Conservation (phyloP, 1,284 basidiomycete species). For the Cutaneotrichosporon dermatis region DNA sequence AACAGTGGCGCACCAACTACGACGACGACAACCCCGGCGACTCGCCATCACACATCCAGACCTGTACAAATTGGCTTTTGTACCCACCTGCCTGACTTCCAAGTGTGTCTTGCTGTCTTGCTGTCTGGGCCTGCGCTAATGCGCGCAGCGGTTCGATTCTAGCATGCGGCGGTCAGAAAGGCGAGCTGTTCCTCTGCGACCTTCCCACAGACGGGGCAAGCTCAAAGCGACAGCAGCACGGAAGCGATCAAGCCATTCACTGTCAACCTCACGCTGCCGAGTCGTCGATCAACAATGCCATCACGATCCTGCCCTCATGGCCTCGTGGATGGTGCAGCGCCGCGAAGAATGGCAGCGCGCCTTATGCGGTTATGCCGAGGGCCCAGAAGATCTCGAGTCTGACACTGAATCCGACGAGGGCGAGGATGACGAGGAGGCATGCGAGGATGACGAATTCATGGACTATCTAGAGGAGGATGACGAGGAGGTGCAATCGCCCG, state of each 20-base stretch:
- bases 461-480: conserved; percentile 16
- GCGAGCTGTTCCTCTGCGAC: conserved; percentile 42
- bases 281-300: conserved; percentile 47
- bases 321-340: conserved; percentile 26
- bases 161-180: conserved; percentile 47
- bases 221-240: neutral
- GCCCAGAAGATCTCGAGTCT: conserved; percentile 3
- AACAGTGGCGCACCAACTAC: conserved; percentile 20
- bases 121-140: conserved; percentile 9
- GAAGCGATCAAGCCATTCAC: conserved; percentile 28
- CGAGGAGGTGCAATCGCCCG: conserved; percentile 9
- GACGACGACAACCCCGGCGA: conserved; percentile 4
- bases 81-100: conserved; percentile 42
- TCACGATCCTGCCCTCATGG: conserved; percentile 42
- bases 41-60: neutral
- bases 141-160: conserved; percentile 30
- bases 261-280: conserved; percentile 32
- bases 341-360: conserved; percentile 13
- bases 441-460: conserved; percentile 18
- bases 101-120: conserved; percentile 23
- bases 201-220: neutral
- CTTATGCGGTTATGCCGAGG: conserved; percentile 11
- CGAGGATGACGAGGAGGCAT: conserved; percentile 16
- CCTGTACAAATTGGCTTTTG: conserved; percentile 34
- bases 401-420: conserved; percentile 13